These are phyloP conservation scores for Globisporangium nagaii DNA, from an alignment of 352 stramenopile genomes.

Conservation along the genomic window DNA sequence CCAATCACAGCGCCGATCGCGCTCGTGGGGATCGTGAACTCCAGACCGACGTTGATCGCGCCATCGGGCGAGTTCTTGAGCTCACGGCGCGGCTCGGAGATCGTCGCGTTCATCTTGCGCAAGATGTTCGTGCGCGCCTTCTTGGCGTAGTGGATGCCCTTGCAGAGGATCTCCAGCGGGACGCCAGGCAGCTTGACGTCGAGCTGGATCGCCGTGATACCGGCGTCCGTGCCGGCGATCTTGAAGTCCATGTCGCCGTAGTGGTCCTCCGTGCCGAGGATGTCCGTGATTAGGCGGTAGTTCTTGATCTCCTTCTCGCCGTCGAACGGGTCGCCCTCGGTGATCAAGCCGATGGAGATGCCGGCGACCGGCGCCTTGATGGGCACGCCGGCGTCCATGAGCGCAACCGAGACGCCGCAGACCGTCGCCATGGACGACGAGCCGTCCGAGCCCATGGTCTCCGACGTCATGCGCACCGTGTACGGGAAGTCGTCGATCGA, in stretches of 20 bases:
- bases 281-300: slow-evolving; percentile 95
- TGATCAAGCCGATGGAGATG: slow-evolving; percentile 93
- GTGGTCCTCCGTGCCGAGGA: slow-evolving; percentile 96
- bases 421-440: slow-evolving; percentile 96
- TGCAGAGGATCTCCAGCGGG: slow-evolving; percentile 73
- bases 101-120: slow-evolving; percentile 73
- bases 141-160: slow-evolving; percentile 84
- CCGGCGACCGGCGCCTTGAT: slow-evolving; percentile 92
- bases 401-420: slow-evolving; percentile 93
- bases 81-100: slow-evolving; percentile 45
- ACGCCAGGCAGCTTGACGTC: slow-evolving; percentile 94
- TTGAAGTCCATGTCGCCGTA: slow-evolving; percentile 99
- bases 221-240: slow-evolving; percentile 84
- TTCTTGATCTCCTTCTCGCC: slow-evolving; percentile 58
- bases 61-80: slow-evolving; percentile 47
- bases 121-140: slow-evolving; percentile 78
- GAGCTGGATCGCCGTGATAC: slow-evolving; percentile 95
- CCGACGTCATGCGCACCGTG: slow-evolving; percentile 94
- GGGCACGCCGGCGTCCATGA: slow-evolving; percentile 97
- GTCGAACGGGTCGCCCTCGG: slow-evolving; percentile 60
- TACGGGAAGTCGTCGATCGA: slow-evolving; percentile 93
- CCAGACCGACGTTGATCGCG: slow-evolving; percentile 39
- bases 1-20: slow-evolving; percentile 70
- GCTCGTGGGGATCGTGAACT: slow-evolving; percentile 51
- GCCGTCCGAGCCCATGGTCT: slow-evolving; percentile 94